Percentiles rank a stretch among this genome's conserved stretches.
phyloP scores from a whole-genome alignment of 2,329 filamentous ascomycete species.

The Exophiala sp. region DNA sequence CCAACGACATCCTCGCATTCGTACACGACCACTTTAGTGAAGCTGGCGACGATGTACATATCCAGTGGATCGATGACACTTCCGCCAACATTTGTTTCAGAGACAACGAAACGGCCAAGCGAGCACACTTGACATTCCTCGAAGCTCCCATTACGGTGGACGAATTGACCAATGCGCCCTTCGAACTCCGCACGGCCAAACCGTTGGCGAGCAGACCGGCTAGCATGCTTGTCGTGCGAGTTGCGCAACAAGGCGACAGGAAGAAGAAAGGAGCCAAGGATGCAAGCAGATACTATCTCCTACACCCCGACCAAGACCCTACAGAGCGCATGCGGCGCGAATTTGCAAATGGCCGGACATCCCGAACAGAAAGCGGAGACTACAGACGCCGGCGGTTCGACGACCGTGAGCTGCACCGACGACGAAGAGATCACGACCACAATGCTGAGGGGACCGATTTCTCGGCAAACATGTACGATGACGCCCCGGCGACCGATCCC shows the following conservation, averaged over 20 bases:
- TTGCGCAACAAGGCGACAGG: constrained; percentile 67
- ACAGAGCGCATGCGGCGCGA: constrained; percentile 61
- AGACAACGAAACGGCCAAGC: constrained; percentile 47
- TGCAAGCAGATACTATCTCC: constrained; percentile 83
- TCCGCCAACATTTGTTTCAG: constrained; percentile 81
- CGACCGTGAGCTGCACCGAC: constrained; percentile 49
- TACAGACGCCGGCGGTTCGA: constrained; percentile 54
- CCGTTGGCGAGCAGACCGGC: constrained; percentile 62
- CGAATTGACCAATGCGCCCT: constrained; percentile 47
- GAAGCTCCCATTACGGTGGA: constrained; percentile 32
- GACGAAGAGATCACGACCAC: constrained; percentile 46
- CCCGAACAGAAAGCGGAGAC: constrained; percentile 37
- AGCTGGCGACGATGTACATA: constrained; percentile 45
- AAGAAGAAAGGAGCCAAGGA: constrained; percentile 74
- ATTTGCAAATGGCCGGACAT: constrained; percentile 40
- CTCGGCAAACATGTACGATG: constrained; percentile 77
- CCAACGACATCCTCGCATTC: constrained; percentile 71
- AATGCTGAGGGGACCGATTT: constrained; percentile 43
- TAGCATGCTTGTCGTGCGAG: constrained; percentile 63
- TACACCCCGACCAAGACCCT: constrained; percentile 83
- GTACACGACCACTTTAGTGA: constrained; percentile 60
- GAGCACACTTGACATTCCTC: constrained; percentile 50
- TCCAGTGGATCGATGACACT: constrained; percentile 94
- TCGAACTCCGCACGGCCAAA: constrained; percentile 66
- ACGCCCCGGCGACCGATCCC: constrained; percentile 45